Percentiles rank a stretch among this genome's conserved stretches.
phyloP scores from a whole-genome alignment of 1,284 basidiomycete species.

The Cystobasidium pallidum region DNA sequence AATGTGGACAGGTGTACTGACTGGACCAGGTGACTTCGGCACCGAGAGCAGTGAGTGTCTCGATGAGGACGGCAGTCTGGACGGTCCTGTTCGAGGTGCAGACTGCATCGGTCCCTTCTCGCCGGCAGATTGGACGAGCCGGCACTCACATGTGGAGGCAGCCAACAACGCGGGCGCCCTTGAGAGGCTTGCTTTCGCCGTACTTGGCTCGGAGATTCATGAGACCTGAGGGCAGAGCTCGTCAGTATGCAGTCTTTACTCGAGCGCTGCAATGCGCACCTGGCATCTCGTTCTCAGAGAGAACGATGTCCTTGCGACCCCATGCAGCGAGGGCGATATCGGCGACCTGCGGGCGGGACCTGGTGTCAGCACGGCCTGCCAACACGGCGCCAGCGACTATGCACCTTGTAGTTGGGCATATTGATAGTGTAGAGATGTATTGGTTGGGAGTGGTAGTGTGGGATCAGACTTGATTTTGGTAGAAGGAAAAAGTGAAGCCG shows the following conservation, averaged over 20 bases:
- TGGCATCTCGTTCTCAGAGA: constrained; percentile 54
- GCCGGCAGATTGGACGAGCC: constrained; percentile 12
- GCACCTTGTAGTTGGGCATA: constrained; percentile 45
- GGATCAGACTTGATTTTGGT: constrained; percentile 3
- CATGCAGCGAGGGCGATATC: constrained; percentile 52
- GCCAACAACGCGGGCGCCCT: constrained; percentile 94
- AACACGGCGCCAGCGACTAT: neutral
- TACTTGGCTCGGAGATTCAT: constrained; percentile 85
- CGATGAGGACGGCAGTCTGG: constrained; percentile 89
- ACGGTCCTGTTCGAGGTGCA: constrained; percentile 71
- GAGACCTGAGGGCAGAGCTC: constrained; percentile 73
- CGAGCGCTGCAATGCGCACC: neutral
- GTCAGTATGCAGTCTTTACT: neutral
- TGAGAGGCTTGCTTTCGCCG: constrained; percentile 78
- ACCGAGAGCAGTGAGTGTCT: constrained; percentile 91
- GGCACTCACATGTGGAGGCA: constrained; percentile 81
- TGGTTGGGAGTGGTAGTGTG: constrained; percentile 10
- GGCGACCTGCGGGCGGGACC: constrained; percentile 25
- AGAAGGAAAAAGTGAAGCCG: neutral
- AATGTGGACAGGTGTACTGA: constrained; percentile 16
- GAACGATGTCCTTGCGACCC: constrained; percentile 54
- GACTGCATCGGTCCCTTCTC: neutral
- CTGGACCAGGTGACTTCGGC: constrained; percentile 99
- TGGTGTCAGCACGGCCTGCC: neutral
- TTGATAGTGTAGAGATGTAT: neutral